phyloP scores from a whole-genome alignment of 2,329 filamentous ascomycete genomes.

The Neocucurbitaria cava region DNA sequence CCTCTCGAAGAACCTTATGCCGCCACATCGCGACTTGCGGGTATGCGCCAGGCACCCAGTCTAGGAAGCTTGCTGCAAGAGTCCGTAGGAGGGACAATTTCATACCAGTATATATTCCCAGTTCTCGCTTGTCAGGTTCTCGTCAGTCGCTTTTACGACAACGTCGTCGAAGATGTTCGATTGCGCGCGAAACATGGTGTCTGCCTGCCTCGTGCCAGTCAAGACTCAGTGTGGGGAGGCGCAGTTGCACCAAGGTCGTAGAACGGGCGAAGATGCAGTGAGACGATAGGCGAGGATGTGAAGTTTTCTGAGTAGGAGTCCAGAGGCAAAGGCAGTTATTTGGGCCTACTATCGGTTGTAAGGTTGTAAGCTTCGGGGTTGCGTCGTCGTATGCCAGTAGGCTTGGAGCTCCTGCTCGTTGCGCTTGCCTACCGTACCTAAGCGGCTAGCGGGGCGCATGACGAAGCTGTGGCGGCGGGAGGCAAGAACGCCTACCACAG shows the following conservation, averaged over 20 bases:
- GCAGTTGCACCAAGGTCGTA: constrained; percentile 8
- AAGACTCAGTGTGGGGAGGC: constrained; percentile 3
- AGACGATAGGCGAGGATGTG: constrained; percentile 1
- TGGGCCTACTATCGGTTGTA: not conserved
- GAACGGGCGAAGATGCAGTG: not conserved
- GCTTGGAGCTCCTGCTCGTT: constrained; percentile 26
- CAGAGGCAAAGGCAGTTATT: not conserved
- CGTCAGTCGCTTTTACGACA: constrained; percentile 87
- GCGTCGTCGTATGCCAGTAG: constrained; percentile 24
- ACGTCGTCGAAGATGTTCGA: constrained; percentile 75
- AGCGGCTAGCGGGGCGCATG: constrained; percentile 21
- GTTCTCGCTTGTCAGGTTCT: constrained; percentile 89
- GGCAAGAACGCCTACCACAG: constrained; percentile 10
- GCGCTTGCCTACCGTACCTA: constrained; percentile 5
- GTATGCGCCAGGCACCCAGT: not conserved
- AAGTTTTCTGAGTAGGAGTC: not conserved
- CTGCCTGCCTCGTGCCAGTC: constrained; percentile 13
- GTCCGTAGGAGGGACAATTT: not conserved
- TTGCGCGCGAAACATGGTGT: constrained; percentile 59
- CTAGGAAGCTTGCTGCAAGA: not conserved
- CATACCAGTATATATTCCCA: constrained; percentile 73
- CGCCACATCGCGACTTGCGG: not conserved
- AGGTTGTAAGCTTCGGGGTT: constrained; percentile 1
- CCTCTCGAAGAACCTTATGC: not conserved
- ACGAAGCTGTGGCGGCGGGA: constrained; percentile 22